phyloP scores from a whole-genome alignment of 1,284 basidiomycete species.

The Pseudozyma flocculosa region DNA sequence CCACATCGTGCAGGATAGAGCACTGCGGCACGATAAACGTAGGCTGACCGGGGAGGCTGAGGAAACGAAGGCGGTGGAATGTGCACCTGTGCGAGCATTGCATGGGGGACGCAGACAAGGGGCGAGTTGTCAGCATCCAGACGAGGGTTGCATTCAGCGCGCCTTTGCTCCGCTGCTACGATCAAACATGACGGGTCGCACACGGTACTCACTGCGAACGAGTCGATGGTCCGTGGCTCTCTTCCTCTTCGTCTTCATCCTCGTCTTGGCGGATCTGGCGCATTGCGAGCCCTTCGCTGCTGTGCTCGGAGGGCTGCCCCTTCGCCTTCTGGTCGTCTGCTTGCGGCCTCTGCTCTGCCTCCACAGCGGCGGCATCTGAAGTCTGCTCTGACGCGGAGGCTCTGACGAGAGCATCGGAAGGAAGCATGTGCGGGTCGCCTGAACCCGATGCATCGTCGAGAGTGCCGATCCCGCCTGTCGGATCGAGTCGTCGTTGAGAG shows the following conservation, averaged over 20 bases:
- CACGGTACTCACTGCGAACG: not conserved
- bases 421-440: too few species aligned
- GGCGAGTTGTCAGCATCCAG: conserved; percentile 15
- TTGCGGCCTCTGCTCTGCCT: too few species aligned
- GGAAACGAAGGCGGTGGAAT: conserved; percentile 17
- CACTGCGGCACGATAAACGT: conserved; percentile 36
- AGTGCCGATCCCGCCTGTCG: too few species aligned
- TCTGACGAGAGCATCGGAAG: too few species aligned
- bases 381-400: too few species aligned
- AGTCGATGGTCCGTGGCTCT: conserved; percentile 3
- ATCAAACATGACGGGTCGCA: not conserved
- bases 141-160: not conserved
- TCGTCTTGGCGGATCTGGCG: not conserved
- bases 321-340: too few species aligned
- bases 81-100: not conserved
- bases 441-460: too few species aligned
- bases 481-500: too few species aligned
- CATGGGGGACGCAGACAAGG: conserved; percentile 12
- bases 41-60: conserved; percentile 11
- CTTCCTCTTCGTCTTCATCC: not conserved
- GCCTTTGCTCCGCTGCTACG: too few species aligned
- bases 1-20: conserved; percentile 29
- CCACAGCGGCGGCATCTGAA: too few species aligned
- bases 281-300: not conserved
- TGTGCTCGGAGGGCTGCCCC: not conserved